Conservation (phyloP, 352 stramenopile species). For the Saprolegnia diclina region DNA sequence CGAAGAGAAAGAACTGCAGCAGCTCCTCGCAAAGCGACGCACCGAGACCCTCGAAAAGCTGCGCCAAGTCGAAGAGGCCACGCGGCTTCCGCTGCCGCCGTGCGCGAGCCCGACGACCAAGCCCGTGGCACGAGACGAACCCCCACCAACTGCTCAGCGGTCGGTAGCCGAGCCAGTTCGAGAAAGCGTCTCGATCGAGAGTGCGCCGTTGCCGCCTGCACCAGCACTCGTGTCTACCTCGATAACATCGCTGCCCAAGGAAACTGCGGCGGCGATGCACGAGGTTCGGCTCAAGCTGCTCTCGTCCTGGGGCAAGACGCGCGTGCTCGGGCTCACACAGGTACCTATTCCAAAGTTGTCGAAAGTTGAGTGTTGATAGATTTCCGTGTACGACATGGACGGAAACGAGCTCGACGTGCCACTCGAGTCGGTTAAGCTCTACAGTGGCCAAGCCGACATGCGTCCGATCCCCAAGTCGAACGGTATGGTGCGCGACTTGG, state of each 20-base stretch:
- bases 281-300: slow-evolving; percentile 64
- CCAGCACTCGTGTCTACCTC: not conserved
- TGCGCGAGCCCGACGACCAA: not conserved
- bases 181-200: too few relatives aligned
- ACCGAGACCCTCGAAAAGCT: slow-evolving; percentile 54
- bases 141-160: not conserved
- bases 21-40: slow-evolving; percentile 55
- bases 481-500: slow-evolving; percentile 61
- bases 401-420: slow-evolving; percentile 51
- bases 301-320: slow-evolving; percentile 54
- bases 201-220: not conserved
- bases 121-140: not conserved
- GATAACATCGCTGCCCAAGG: not conserved
- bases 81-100: not conserved
- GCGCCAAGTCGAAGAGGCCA: slow-evolving; percentile 20
- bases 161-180: too few relatives aligned
- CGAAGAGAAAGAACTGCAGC: slow-evolving; percentile 63
- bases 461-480: slow-evolving; percentile 47
- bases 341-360: not conserved
- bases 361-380: not conserved
- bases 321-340: slow-evolving; percentile 54
- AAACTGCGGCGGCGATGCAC: not conserved
- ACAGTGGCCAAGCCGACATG: slow-evolving; percentile 39
- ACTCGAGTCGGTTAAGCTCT: slow-evolving; percentile 42
- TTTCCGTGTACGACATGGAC: slow-evolving; percentile 60